Evolutionary conservation across 495 filamentous ascomycete species (phyloP).

Genomic region (Talaromyces proteolyticus): DNA sequence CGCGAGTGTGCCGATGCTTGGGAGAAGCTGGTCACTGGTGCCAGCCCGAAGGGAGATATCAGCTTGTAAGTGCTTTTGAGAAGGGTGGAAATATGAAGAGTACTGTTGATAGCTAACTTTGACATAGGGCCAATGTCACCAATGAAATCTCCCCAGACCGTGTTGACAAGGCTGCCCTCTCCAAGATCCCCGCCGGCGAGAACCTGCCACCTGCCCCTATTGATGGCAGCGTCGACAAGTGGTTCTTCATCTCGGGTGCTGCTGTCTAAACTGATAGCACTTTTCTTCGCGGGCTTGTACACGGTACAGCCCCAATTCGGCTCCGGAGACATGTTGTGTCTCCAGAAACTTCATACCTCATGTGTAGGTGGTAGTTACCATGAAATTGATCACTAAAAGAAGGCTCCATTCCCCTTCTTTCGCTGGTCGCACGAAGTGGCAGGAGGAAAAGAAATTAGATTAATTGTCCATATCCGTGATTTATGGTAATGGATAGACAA

Average conservation of each 20-base stretch:
- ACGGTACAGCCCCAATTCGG: no score
- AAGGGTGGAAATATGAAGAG: background rate
- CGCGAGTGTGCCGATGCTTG: conserved; percentile 95
- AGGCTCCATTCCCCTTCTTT: no score
- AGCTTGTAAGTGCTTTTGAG: conserved; percentile 69
- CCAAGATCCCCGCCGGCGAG: conserved; percentile 65
- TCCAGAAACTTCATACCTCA: background rate
- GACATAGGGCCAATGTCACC: conserved; percentile 66
- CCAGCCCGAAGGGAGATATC: conserved; percentile 68
- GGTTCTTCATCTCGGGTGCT: conserved; percentile 99
- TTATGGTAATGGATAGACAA: conserved; percentile 3
- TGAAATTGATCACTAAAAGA: background rate
- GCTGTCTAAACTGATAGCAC: conserved; percentile 53
- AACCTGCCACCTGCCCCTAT: conserved; percentile 80
- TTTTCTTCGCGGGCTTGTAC: background rate
- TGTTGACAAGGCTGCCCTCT: conserved; percentile 56
- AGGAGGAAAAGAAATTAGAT: no score
- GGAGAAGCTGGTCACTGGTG: conserved; percentile 91
- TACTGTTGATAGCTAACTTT: conserved; percentile 22
- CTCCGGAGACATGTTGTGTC: background rate
- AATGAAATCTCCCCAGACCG: conserved; percentile 64
- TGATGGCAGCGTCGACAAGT: conserved; percentile 97
- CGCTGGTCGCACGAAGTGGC: no score
- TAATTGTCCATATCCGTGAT: background rate
- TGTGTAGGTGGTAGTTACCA: background rate